These are phyloP conservation scores for Aureobasidium melanogenum DNA, from an alignment of 2,329 filamentous ascomycete species.

Conservation along the genomic window DNA sequence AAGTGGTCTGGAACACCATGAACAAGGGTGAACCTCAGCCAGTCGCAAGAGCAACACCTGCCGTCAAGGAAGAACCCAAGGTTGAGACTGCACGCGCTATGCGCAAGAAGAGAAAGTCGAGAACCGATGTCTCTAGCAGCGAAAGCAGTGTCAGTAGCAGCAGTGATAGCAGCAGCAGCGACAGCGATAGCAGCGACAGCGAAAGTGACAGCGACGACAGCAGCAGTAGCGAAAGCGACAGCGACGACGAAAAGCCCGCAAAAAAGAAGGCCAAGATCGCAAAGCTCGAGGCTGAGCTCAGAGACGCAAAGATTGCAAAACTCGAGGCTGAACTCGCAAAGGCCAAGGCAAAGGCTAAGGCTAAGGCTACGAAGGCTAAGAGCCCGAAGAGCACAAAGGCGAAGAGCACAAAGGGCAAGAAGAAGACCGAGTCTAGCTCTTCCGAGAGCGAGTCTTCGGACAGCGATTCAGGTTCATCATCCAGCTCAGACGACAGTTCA, in stretches of 20 bases:
- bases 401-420: background rate
- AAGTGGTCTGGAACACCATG: constrained; percentile 17
- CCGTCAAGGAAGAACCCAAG: background rate
- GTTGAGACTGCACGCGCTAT: constrained; percentile 8
- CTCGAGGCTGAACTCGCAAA: background rate
- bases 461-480: constrained; percentile 10
- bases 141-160: constrained; percentile 9
- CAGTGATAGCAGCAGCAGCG: background rate
- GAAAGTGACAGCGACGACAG: constrained; percentile 9
- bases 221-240: constrained; percentile 13
- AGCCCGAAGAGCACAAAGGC: background rate
- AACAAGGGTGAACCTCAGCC: constrained; percentile 13
- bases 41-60: background rate
- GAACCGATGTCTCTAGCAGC: constrained; percentile 24
- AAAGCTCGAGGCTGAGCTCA: background rate
- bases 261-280: background rate
- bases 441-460: background rate
- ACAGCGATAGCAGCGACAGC: background rate
- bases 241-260: background rate
- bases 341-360: constrained; percentile 2
- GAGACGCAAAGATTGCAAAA: constrained; percentile 3
- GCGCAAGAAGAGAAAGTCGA: constrained; percentile 23
- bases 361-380: background rate
- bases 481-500: background rate
- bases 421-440: background rate